Conservation (phyloP, 1,139 yeast genomes). For the Candida sanyaensis region DNA sequence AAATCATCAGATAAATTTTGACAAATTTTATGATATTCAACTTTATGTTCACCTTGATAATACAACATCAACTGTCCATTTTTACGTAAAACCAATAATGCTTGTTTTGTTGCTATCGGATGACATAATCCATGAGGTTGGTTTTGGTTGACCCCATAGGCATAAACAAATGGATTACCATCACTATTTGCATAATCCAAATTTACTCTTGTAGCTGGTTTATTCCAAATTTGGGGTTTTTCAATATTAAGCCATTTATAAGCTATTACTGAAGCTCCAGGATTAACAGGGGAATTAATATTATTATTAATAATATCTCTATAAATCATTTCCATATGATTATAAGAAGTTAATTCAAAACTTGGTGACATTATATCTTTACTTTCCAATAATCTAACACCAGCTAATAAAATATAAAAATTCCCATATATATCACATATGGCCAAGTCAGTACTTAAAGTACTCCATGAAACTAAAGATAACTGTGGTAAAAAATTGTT, state of each 20-base stretch:
- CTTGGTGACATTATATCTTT: constrained; percentile 23
- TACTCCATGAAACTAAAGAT: constrained; percentile 47
- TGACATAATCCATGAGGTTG: constrained; percentile 66
- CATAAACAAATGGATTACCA: constrained; percentile 28
- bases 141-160: constrained; percentile 59
- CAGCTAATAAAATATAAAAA: constrained; percentile 49
- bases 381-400: constrained; percentile 37
- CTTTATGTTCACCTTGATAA: constrained; percentile 63
- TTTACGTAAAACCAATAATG: constrained; percentile 65
- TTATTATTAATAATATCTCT: constrained; percentile 31
- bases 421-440: constrained; percentile 52
- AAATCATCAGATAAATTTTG: constrained; percentile 23
- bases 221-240: constrained; percentile 57
- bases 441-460: constrained; percentile 55
- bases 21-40: constrained; percentile 50
- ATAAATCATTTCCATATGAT: constrained; percentile 49
- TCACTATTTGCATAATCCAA: constrained; percentile 10
- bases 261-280: constrained; percentile 39
- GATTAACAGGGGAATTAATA: constrained; percentile 16
- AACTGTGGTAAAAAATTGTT: constrained; percentile 25
- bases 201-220: constrained; percentile 47
- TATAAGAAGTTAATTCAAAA: constrained; percentile 48
- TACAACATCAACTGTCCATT: constrained; percentile 62
- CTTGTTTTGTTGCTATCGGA: constrained; percentile 70
- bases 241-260: constrained; percentile 73